A percentile compares a stretch with the other conserved stretches of the same genome.
Evolutionary conservation across 148 eudicot species (phyloP).

Genomic region (Cornus florida): DNA sequence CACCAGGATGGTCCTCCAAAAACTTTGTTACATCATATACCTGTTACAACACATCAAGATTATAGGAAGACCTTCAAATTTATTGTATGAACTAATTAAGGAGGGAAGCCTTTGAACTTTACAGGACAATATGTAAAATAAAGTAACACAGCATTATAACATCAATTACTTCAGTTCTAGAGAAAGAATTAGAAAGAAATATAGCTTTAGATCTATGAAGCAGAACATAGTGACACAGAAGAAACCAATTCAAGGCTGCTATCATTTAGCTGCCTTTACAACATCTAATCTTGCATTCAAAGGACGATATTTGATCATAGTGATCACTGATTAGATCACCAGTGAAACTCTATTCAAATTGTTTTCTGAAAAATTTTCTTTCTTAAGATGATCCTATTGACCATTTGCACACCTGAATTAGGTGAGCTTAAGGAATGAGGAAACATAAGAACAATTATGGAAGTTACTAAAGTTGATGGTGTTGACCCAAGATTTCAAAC

Average conservation of each 20-base stretch:
- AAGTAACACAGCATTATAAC: neutral
- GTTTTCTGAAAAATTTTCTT: too few species aligned
- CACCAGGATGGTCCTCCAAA: slow-evolving; percentile 95
- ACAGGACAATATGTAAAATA: neutral
- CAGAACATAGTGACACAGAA: neutral
- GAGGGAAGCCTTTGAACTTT: neutral
- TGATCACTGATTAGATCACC: too few species aligned
- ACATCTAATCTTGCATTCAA: too few species aligned
- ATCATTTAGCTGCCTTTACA: too few species aligned
- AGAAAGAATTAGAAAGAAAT: neutral
- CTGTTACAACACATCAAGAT: slow-evolving; percentile 31
- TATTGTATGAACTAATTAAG: neutral
- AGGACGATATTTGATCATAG: too few species aligned
- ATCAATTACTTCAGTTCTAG: neutral
- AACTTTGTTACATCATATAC: slow-evolving; percentile 87
- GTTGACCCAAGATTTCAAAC: too few species aligned
- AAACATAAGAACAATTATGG: too few species aligned
- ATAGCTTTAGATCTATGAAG: neutral
- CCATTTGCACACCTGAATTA: too few species aligned
- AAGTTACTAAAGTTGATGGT: too few species aligned
- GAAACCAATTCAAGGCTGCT: neutral
- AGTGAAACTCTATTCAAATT: too few species aligned
- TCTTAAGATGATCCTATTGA: too few species aligned
- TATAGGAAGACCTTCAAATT: neutral
- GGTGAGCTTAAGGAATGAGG: too few species aligned